These are phyloP conservation scores for Epipyxis sp. DNA, from an alignment of 108 stramenopile genomes.

Conservation along the genomic window DNA sequence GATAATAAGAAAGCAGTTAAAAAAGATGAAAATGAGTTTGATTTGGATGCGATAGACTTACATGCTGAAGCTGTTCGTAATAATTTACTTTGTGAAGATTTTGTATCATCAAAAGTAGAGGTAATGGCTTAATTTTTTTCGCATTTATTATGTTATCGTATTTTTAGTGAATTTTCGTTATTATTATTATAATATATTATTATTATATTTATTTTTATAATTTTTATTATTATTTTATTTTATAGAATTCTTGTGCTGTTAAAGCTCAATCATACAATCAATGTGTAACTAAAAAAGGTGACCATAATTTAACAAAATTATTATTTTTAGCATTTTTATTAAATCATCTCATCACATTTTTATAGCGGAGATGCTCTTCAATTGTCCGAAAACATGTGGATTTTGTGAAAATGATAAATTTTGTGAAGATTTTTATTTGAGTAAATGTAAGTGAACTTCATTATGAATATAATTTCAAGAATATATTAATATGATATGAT, in stretches of 20 bases:
- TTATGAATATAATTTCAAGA: neutral
- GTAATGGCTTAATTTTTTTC: too few species aligned
- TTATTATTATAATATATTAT: too few species aligned
- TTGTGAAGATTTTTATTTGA: conserved; percentile 20
- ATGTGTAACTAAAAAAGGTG: neutral
- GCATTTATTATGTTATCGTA: too few species aligned
- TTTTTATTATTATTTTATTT: neutral
- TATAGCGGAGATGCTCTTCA: too few species aligned
- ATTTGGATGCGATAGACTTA: neutral
- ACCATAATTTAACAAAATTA: neutral
- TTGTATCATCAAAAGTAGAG: too few species aligned
- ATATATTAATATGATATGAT: too few species aligned
- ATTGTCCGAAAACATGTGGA: conserved; percentile 18
- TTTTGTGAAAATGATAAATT: conserved; percentile 11
- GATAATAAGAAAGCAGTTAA: too few species aligned
- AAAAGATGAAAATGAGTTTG: too few species aligned
- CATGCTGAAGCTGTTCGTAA: conserved; percentile 10
- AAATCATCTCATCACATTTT: too few species aligned
- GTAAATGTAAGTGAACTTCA: neutral
- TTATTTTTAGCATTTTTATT: neutral
- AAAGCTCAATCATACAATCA: neutral
- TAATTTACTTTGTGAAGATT: conserved; percentile 7
- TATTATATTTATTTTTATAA: too few species aligned
- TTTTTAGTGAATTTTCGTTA: too few species aligned
- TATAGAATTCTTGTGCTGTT: neutral